Evolutionary conservation across 768 basidiomycete genomes (phyloP), one percentile per base, ranked within the genome.

Genomic region (Gloeophyllum trabeum): DNA sequence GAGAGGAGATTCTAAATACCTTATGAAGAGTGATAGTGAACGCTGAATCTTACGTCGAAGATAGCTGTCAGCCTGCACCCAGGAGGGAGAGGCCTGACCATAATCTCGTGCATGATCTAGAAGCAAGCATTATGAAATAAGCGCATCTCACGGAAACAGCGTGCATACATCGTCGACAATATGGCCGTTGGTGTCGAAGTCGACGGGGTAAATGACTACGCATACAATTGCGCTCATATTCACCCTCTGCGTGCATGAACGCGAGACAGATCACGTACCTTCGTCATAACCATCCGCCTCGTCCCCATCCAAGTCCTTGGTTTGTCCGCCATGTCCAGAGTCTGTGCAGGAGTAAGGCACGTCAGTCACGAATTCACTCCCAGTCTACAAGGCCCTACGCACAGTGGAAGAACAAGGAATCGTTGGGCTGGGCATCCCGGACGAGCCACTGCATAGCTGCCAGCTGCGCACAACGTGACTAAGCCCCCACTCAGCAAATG

Each of bases 271-370:
- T n/a, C n/a, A n/a, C n/a, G n/a, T n/a, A 79, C 80, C 76, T 69
- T 91, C 88, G 47, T 92, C 88, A 42, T 64, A 73, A 5, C 90
- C 91, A 51, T 87, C 83, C 0, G 67, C 61, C 59, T 93, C 81
- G 49, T 89, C 87, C 3, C 85, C 86, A 49, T 87, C 71, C 1
- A 61, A 46, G 59, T 96, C 91, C 41, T 67, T 69, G 2, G 81
- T 79, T 54, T 93, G 92, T 6, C 92, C 94, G n/a, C 96, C 94
- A 52, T 97, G 93, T 0, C 93, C 94, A 1, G 92, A 94, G 61
- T 89, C 84, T 86, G 43, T 3, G 24, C 20, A 42, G 5, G 19
- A 18, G 12, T 3, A 6, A 43, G 5, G 24, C 22, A 4, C 3
- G 16, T 14, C 3, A 20, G 18, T 16, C 10, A 39, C 20, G 3